Percentiles rank a stretch among this genome's conserved stretches.
These are phyloP conservation scores for Stachybotrys elegans DNA, from an alignment of 2,329 filamentous ascomycete genomes.

Conservation along the genomic window DNA sequence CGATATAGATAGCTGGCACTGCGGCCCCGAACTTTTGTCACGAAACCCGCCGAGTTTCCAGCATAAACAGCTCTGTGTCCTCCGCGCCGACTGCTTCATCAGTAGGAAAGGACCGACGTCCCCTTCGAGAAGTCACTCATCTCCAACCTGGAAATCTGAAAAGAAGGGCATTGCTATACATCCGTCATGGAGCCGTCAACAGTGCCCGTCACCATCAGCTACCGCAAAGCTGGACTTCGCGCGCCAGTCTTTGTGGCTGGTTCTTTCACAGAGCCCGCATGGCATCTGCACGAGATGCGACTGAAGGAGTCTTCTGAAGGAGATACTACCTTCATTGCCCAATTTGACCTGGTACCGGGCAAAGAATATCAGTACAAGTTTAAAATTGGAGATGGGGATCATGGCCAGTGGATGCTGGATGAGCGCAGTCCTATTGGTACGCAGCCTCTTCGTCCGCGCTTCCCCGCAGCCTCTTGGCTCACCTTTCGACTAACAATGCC, in stretches of 20 bases:
- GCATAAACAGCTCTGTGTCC: too few species aligned
- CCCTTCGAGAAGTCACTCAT: too few species aligned
- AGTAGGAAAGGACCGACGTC: too few species aligned
- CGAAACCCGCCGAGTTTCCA: too few species aligned
- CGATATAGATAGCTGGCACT: too few species aligned
- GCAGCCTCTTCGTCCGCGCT: constrained; percentile 16
- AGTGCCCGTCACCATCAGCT: constrained; percentile 53
- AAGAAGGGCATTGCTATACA: too few species aligned
- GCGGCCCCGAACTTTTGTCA: too few species aligned
- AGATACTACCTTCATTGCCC: constrained; percentile 54
- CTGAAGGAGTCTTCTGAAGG: constrained; percentile 42
- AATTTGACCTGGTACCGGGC: constrained; percentile 48
- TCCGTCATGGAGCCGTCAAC: constrained; percentile 16
- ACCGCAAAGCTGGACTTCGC: constrained; percentile 51
- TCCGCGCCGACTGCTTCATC: too few species aligned
- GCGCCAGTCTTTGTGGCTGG: constrained; percentile 69
- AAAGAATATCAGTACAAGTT: constrained; percentile 72
- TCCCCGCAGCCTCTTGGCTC: too few species aligned
- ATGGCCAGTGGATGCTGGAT: constrained; percentile 67
- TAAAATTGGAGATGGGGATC: constrained; percentile 56
- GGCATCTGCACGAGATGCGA: constrained; percentile 64
- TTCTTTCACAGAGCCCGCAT: constrained; percentile 61
- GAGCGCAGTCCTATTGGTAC: constrained; percentile 56
- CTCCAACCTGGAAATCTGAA: too few species aligned
- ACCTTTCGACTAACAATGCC: too few species aligned